Base-by-base conservation (phyloP, 2,329 filamentous ascomycete species). In the Lecanicillium sp. region DNA sequence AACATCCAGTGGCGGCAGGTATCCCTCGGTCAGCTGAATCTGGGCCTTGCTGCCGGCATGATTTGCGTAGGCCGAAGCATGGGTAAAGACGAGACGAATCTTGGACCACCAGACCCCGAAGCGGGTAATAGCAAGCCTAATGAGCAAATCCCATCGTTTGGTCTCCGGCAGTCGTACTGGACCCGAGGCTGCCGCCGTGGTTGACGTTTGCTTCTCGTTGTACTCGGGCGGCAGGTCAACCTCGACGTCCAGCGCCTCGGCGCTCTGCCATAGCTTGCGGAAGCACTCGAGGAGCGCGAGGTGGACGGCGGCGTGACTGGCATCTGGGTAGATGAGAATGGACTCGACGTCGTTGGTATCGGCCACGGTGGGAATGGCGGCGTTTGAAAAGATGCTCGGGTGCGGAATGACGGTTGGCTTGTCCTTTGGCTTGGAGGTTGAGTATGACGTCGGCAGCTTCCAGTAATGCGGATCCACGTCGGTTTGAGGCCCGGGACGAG, bases 81-180 rank as follows among this genome's bases (percentile, higher is more conserved):
- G 33, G n/a, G 33, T 36, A 15, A 36, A 14, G 33, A 36, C 33
- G n/a, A 36, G 33, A 11, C 27, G 33, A n/a, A 36, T 25, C 3
- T 36, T 17, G 12, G 33, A 36, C 33, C 33, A 36, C 33, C 33
- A 36, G 3, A 20, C 33, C 20, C 19, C 33, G 22, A 36, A 36
- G 33, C 33, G 33, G 15, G 33, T 20, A 9, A 36, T 25, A 4
- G 33, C 33, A 12, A 36, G 33, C 22, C 17, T 36, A n/a, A 36
- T 15, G 15, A 36, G 33, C 15, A 36, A 5, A 20, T 20, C 22
- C 33, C 33, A 36, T 20, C 19, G n/a, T 18, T 36, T 6, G 15
- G 19, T 36, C 15, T 33, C 27, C 20, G 14, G 33, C 12, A 14
- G 22, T 12, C 9, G 22, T 3, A 12, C 13, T 15, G 20, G 20